Conservation (phyloP, 176 grass and related monocot species). For the Triticum monococcum region DNA sequence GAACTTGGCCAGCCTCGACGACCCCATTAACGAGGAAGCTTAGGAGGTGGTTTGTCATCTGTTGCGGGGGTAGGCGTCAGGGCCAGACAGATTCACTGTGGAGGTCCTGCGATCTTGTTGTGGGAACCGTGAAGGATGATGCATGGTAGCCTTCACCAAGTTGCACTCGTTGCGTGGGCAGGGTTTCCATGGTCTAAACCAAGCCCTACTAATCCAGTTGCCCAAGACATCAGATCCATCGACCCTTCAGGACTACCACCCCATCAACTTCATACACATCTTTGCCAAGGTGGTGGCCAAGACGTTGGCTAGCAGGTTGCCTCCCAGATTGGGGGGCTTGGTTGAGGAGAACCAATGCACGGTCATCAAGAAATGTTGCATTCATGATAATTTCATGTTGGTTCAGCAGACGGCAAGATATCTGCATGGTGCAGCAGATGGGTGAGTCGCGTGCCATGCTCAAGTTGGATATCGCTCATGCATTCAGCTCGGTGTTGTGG, state of each 20-base stretch:
- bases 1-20: neutral
- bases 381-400: too few relatives aligned
- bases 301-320: neutral
- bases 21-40: neutral
- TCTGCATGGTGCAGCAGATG: neutral
- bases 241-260: too few relatives aligned
- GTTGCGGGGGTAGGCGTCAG: neutral
- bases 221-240: neutral
- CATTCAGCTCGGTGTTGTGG: neutral
- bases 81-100: neutral
- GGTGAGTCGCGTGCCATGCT: neutral
- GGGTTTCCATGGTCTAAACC: neutral
- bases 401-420: neutral
- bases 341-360: neutral
- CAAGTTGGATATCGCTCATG: neutral
- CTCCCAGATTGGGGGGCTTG: neutral
- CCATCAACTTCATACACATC: neutral
- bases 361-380: too few relatives aligned
- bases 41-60: neutral
- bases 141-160: neutral
- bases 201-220: neutral
- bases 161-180: neutral
- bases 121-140: neutral
- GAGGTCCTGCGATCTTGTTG: neutral
- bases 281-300: neutral